Base-by-base conservation (phyloP, 148 eudicot genomes). In the Camellia japonica region DNA sequence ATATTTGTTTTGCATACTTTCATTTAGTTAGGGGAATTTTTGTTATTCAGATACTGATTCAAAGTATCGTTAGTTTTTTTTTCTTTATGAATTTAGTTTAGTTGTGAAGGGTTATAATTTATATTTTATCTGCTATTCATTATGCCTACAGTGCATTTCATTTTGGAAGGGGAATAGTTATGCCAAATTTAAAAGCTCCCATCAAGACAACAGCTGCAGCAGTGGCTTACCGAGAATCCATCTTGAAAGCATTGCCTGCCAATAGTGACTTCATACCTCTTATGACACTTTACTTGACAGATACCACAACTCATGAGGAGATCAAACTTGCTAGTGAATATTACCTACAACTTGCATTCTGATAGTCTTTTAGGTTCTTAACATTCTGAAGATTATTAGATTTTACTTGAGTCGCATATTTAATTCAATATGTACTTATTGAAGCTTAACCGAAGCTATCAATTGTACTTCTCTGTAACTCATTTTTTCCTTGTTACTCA, bases 231-330 rank as follows among this genome's bases (percentile, higher is more conserved):
- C 88, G 87, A 55, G 92, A 92, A 43, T 88, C 95, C 20, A 94
- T 94, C 51, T 71, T 91, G 88, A 94, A 92, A 83, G 91, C 86
- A 7, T 63, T 92, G 86, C 97, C 97, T 69, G 74, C 79, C 43
- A 76, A 87, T 82, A 84, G 81, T 62, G 86, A 86, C 78, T 96
- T 96, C 83, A 88, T 85, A 82, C 99, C 99, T 56, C 91, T 95
- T 68, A 95, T 95, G 99, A 93, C 99, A n/a, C 94, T 95, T 52
- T 95, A 95, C 85, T 80, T 95, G 88, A 95, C 99, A 56, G 97
- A 95, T 86, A 86, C 78, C 43, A 93, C 94, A 14, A 90, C 88
- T 75, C 93, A 95, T 66, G 83, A 88, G 97, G 38, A 30, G 38
- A 30, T 30, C 38, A 30, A 30, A 30, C 38, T 30, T 30, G 38